phyloP scores from a whole-genome alignment of 805 yeast genomes.

The Diddensiella santjacobensis region DNA sequence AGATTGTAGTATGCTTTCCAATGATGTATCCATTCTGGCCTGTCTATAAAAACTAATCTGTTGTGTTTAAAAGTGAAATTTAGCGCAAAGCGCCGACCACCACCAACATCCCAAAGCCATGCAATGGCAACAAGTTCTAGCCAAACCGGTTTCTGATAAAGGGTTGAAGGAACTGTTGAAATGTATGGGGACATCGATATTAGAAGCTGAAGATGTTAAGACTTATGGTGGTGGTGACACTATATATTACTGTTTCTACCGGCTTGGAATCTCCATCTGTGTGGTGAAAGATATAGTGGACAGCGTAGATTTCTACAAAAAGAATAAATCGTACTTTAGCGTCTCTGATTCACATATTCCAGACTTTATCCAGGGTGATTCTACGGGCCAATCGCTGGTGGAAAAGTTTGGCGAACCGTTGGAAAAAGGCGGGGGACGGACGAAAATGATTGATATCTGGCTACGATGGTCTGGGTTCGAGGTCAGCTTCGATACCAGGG shows the following conservation, averaged over 20 bases:
- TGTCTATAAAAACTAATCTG: neutral
- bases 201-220: conserved; percentile 9
- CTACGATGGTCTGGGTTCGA: conserved; percentile 38
- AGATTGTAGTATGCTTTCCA: conserved; percentile 39
- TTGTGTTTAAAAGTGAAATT: neutral
- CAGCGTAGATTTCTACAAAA: conserved; percentile 36
- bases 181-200: neutral
- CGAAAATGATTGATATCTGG: conserved; percentile 38
- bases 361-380: conserved; percentile 16
- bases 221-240: conserved; percentile 15
- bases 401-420: conserved; percentile 38
- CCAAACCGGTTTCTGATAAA: neutral
- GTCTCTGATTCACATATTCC: conserved; percentile 22
- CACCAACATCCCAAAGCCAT: neutral
- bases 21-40: conserved; percentile 44
- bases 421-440: conserved; percentile 42
- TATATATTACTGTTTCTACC: conserved; percentile 21
- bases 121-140: neutral
- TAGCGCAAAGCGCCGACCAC: neutral
- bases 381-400: conserved; percentile 34
- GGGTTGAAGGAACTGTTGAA: neutral
- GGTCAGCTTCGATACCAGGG: conserved; percentile 35
- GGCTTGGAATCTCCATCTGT: conserved; percentile 22
- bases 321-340: conserved; percentile 22
- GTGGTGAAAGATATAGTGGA: conserved; percentile 22